Base-by-base conservation (phyloP, 1,139 yeast species). In the Magnusiomyces suaveolens region DNA sequence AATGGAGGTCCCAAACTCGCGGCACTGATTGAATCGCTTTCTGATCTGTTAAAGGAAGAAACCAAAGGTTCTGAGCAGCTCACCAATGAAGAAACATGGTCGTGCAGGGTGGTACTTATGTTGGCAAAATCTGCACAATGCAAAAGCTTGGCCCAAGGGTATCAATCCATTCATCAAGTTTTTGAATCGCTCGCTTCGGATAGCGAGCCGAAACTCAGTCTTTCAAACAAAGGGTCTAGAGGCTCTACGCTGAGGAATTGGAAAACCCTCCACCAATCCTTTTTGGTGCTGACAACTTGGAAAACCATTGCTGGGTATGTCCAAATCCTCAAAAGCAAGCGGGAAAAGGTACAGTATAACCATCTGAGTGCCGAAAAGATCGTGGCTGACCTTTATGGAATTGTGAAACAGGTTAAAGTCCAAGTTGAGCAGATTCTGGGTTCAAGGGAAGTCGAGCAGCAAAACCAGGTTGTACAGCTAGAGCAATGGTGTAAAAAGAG, bases 11-110 rank as follows among this genome's bases (percentile, higher is more conserved):
- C n/a, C 52, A 54, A 24, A n/a, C 54, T 57, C 1, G 54, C 57
- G 24, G 53, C 46, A 1, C 38, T 60, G 6, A 59, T 58, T 26
- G 21, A 29, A 6, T 20, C 32, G 38, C 20, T 38, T n/a, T 41
- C 18, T 18, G 24, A n/a, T 29, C 41, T 32, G 2, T 26, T 2
- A 16, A 25, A 20, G 16, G 41, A 10, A 39, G n/a, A 26, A 14
- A 32, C 52, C 8, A 51, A 1, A 26, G n/a, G n/a, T n/a, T n/a
- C n/a, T n/a, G 33, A 3, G 3, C 60, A 59, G 41, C 60, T 72
- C 18, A 66, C 75, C 0, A 56, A 46, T 0, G 65, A 60, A 6
- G 78, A 75, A 54, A 59, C 57, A 50, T 73, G 77, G 77, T 59
- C 69, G 0, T 58, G 65, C 14, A 56, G 63, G 2, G 58, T 63